Conservation (phyloP, 1,284 basidiomycete species). For the Pseudozyma pruni region DNA sequence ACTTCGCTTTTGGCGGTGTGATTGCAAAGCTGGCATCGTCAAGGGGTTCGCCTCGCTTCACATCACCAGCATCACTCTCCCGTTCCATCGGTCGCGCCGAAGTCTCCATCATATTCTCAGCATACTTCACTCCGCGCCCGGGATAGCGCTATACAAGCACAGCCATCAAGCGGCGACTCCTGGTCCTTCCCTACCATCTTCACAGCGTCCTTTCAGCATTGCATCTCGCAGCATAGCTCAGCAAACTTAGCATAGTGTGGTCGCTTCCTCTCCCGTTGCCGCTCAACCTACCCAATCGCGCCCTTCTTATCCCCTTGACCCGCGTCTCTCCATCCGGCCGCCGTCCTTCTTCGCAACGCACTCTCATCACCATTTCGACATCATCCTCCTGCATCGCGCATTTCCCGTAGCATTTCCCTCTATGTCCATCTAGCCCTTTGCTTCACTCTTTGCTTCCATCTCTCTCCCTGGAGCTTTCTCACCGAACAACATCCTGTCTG, state of each 20-base stretch:
- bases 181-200: background rate
- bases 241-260: conserved; percentile 11
- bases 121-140: too few relatives aligned
- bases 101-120: too few relatives aligned
- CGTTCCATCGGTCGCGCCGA: too few relatives aligned
- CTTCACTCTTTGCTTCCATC: background rate
- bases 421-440: background rate
- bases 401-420: background rate
- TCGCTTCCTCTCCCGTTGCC: background rate
- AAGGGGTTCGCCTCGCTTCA: too few relatives aligned
- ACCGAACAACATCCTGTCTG: background rate
- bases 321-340: background rate
- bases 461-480: too few relatives aligned
- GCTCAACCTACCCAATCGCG: too few relatives aligned
- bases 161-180: too few relatives aligned
- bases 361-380: background rate
- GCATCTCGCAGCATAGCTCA: conserved; percentile 6
- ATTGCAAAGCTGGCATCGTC: conserved; percentile 4
- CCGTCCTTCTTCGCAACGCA: background rate
- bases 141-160: too few relatives aligned
- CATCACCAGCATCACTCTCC: too few relatives aligned
- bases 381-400: conserved; percentile 12
- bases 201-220: conserved; percentile 5
- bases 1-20: too few relatives aligned
- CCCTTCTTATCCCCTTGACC: conserved; percentile 2